Base-by-base conservation (phyloP, 257 asterid species). In the Capsicum rhomboideum region DNA sequence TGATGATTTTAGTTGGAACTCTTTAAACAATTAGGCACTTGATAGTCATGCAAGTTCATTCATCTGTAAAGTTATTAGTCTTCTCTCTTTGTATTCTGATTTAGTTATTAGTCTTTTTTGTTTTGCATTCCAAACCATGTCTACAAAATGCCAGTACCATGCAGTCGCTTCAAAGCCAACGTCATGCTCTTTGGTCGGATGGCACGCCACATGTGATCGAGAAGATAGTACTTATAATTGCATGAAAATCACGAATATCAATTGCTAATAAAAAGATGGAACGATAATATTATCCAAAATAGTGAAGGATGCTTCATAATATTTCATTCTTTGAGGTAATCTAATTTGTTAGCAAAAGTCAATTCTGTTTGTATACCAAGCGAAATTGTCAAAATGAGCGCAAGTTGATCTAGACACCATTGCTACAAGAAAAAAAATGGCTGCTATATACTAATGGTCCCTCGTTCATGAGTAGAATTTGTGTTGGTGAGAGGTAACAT, bases 111-210 rank as follows among this genome's bases (percentile, higher is more conserved):
- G 44, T 6, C 44, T 40, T 40, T 8, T 31, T 31, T 31, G 37
- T n/a, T 31, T 31, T 31, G 37, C 4, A 31, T 31, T 31, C 37
- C 37, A 1, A 40, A 52, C 46, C 63, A 28, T 8, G 40, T 40
- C 74, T 34, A 37, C 40, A 14, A 59, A 80, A 56, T 58, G 54
- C 21, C 55, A 37, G 20, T 80, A 23, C n/a, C 13, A 56, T 40
- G 71, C 83, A 54, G 83, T 12, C 37, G 71, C 69, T 79, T 79
- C 69, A 79, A 79, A 80, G 74, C 72, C 40, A 58, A 80, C 40
- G 2, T 21, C 21, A 37, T 58, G 40, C 71, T 31, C 21, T 34
- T 58, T 80, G 74, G 17, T 80, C 54, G 10, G 69, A 6, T 20
- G 83, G 56, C 31, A 44, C 10, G 10, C 49, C 49, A 44, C 49